These are phyloP conservation scores for Orbilia blumenaviensis DNA, from an alignment of 2,329 filamentous ascomycete genomes.

Conservation along the genomic window DNA sequence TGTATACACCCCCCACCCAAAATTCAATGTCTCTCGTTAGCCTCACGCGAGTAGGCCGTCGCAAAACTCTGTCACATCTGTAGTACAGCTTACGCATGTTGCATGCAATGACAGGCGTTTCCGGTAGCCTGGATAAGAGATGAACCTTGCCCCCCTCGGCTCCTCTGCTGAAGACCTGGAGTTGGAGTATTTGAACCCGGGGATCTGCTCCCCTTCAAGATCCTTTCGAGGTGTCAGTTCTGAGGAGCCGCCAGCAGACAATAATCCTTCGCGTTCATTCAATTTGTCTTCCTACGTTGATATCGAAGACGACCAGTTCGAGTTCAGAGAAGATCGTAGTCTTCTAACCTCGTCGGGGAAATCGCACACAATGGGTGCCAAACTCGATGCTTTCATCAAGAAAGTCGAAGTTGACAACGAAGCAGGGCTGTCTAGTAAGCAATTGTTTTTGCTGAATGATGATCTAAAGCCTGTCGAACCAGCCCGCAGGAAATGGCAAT, in stretches of 20 bases:
- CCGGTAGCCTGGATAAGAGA: slow-evolving; percentile 48
- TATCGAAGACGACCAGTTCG: slow-evolving; percentile 31
- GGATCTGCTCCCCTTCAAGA: slow-evolving; percentile 21
- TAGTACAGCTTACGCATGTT: slow-evolving; percentile 29
- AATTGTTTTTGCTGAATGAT: slow-evolving; percentile 87
- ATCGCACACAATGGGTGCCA: slow-evolving; percentile 31
- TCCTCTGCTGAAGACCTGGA: slow-evolving; percentile 27
- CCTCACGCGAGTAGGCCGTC: slow-evolving; percentile 26
- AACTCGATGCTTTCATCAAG: slow-evolving; percentile 50
- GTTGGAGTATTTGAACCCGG: slow-evolving; percentile 49
- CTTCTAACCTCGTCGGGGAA: slow-evolving; percentile 16
- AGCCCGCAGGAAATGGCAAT: slow-evolving; percentile 80
- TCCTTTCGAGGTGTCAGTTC: neutral
- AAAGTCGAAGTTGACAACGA: slow-evolving; percentile 79
- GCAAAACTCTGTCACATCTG: slow-evolving; percentile 24
- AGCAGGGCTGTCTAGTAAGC: slow-evolving; percentile 77
- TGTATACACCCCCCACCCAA: slow-evolving; percentile 44
- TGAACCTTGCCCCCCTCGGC: slow-evolving; percentile 19
- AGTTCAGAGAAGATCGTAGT: slow-evolving; percentile 33
- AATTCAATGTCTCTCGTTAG: slow-evolving; percentile 8
- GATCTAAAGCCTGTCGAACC: slow-evolving; percentile 82
- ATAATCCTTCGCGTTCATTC: neutral
- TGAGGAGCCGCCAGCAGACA: neutral
- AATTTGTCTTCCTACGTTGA: slow-evolving; percentile 13
- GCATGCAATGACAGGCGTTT: slow-evolving; percentile 31